A percentile compares a stretch with the other conserved stretches of the same genome.
Conservation (phyloP, 2,329 filamentous ascomycete genomes). For the Penicillium sp. region DNA sequence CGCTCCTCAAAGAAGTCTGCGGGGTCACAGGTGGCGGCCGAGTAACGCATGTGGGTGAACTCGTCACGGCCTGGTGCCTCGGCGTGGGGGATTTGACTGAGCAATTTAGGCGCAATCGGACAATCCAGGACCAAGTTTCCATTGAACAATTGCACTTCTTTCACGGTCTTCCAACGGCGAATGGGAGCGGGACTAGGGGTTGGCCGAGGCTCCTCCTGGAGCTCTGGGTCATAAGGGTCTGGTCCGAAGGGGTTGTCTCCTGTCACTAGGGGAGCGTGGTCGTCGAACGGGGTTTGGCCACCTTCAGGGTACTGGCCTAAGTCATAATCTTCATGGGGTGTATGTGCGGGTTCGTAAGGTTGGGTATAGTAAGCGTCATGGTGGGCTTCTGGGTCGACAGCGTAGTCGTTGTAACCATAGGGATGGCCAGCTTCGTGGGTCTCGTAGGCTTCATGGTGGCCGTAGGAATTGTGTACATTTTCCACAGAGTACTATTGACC, state of each 20-base stretch:
- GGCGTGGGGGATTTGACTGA: conserved; percentile 85
- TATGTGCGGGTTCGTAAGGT: conserved; percentile 70
- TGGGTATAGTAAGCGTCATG: conserved; percentile 85
- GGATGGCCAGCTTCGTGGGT: conserved; percentile 55
- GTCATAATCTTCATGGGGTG: conserved; percentile 57
- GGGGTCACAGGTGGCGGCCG: conserved; percentile 91
- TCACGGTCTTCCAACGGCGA: conserved; percentile 96
- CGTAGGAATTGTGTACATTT: conserved; percentile 64
- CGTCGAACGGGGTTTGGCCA: conserved; percentile 64
- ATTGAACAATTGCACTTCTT: conserved; percentile 95
- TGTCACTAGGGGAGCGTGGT: conserved; percentile 65
- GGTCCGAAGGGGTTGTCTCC: conserved; percentile 64
- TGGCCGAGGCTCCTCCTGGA: conserved; percentile 42
- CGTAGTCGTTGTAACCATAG: conserved; percentile 64
- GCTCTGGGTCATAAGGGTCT: conserved; percentile 55
- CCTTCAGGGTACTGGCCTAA: conserved; percentile 53
- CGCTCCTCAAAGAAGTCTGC: conserved; percentile 82
- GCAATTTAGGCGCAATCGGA: conserved; percentile 82
- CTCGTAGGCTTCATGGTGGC: conserved; percentile 63
- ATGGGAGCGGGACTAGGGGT: conserved; percentile 62
- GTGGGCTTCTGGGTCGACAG: conserved; percentile 78
- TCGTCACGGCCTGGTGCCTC: conserved; percentile 77
- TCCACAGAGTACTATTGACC: conserved; percentile 65
- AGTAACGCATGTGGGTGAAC: conserved; percentile 78
- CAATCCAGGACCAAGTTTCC: conserved; percentile 97